Evolutionary conservation across 2,329 filamentous ascomycete species (phyloP).

Genomic region (Tolypocladium tundrense): DNA sequence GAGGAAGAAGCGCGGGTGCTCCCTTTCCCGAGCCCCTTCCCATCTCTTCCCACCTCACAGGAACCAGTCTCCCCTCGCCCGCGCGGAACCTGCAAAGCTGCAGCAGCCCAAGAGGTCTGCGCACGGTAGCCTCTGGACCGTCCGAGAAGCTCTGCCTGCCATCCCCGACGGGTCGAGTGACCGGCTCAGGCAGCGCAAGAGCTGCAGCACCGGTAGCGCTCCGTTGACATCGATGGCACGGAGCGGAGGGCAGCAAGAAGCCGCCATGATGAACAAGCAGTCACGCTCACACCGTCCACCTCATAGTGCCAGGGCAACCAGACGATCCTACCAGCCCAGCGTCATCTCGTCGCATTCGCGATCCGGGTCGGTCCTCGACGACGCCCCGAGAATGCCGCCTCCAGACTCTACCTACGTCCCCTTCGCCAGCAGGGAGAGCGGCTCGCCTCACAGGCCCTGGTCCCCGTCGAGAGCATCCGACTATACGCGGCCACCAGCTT

Average conservation of each 20-base stretch:
- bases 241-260: background rate
- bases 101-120: background rate
- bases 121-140: constrained; percentile 8
- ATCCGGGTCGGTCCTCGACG: constrained; percentile 42
- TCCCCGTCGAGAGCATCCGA: constrained; percentile 45
- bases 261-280: constrained; percentile 12
- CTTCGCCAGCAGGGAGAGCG: constrained; percentile 36
- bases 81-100: constrained; percentile 7
- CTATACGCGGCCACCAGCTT: constrained; percentile 61
- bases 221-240: constrained; percentile 4
- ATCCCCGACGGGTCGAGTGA: constrained; percentile 40
- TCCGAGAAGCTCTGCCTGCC: constrained; percentile 32
- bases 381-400: constrained; percentile 47
- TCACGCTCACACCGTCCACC: constrained; percentile 29
- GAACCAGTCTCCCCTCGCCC: constrained; percentile 14
- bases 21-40: background rate
- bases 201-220: background rate
- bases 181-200: constrained; percentile 21
- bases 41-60: constrained; percentile 9
- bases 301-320: constrained; percentile 29
- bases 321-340: constrained; percentile 43
- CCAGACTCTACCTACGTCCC: constrained; percentile 54
- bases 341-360: constrained; percentile 35
- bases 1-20: background rate
- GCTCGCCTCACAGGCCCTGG: constrained; percentile 48